phyloP scores from a whole-genome alignment of 208 protist species.

The Trypanosoma conorhini region DNA sequence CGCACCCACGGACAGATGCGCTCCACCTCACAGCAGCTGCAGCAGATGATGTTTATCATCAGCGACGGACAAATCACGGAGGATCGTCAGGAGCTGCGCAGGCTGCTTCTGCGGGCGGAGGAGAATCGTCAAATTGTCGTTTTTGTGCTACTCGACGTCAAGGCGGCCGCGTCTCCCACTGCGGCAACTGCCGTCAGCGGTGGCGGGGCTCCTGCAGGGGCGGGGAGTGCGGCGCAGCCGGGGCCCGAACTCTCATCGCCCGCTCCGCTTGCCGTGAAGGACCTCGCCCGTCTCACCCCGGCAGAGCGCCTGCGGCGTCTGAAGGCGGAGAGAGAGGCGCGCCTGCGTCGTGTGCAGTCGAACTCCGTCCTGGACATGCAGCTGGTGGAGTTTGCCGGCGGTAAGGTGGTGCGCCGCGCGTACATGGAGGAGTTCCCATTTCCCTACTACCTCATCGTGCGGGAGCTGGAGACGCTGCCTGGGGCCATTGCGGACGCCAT shows the following conservation, averaged over 20 bases:
- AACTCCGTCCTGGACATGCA: slow-evolving; percentile 92
- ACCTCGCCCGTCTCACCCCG: slow-evolving; percentile 65
- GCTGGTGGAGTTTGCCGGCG: slow-evolving; percentile 81
- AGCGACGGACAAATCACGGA: slow-evolving; percentile 97
- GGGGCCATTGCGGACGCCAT: slow-evolving; percentile 98
- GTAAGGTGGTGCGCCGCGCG: slow-evolving; percentile 81
- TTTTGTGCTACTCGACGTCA: slow-evolving; percentile 95
- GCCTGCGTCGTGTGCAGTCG: slow-evolving; percentile 83
- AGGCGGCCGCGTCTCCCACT: slow-evolving; percentile 27
- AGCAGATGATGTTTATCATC: slow-evolving; percentile 98
- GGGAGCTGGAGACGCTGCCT: slow-evolving; percentile 96
- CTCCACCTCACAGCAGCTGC: slow-evolving; percentile 83
- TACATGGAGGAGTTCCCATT: slow-evolving; percentile 99
- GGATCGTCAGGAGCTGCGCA: slow-evolving; percentile 77
- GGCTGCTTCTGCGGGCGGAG: slow-evolving; percentile 84
- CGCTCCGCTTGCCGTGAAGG: slow-evolving; percentile 40
- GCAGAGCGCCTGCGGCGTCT: slow-evolving; percentile 82
- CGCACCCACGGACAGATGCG: slow-evolving; percentile 77
- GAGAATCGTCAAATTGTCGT: slow-evolving; percentile 96
- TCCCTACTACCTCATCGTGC: slow-evolving; percentile 99
- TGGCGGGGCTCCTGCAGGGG: background rate
- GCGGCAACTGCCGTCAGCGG: background rate
- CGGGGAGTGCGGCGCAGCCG: background rate
- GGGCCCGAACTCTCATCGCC: slow-evolving; percentile 2
- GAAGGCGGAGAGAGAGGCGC: slow-evolving; percentile 82